Percentiles rank a stretch among this genome's conserved stretches.
Evolutionary conservation across 2,329 filamentous ascomycete species (phyloP).

Genomic region (Grosmannia clavigera): DNA sequence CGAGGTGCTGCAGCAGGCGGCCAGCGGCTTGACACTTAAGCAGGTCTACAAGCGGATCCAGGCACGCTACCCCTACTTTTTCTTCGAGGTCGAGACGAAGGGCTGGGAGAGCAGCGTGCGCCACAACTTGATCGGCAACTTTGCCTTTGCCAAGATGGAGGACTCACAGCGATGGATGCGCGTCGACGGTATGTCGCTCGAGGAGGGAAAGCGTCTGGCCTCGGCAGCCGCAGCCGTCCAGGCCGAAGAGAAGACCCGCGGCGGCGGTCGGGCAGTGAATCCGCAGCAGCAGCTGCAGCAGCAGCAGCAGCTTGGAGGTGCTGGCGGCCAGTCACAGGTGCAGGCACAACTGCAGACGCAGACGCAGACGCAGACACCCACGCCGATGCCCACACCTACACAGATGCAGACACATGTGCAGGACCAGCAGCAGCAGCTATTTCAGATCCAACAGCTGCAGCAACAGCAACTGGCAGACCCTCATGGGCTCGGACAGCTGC

Average conservation of each 20-base stretch:
- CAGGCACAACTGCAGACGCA: background rate
- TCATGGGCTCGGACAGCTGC: background rate
- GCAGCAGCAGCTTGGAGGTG: background rate
- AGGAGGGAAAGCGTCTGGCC: constrained; percentile 47
- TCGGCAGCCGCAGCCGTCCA: constrained; percentile 24
- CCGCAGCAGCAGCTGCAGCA: background rate
- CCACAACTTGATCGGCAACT: constrained; percentile 50
- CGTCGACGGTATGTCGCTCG: constrained; percentile 42
- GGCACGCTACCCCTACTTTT: constrained; percentile 45
- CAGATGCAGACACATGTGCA: constrained; percentile 4
- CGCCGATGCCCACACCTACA: constrained; percentile 10
- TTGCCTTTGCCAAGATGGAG: constrained; percentile 47
- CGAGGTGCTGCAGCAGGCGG: constrained; percentile 42
- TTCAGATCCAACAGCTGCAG: background rate
- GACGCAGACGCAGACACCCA: background rate
- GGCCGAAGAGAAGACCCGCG: background rate
- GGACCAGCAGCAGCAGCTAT: background rate
- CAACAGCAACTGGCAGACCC: background rate
- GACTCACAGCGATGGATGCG: constrained; percentile 44
- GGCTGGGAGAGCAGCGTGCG: constrained; percentile 57
- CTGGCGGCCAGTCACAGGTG: background rate
- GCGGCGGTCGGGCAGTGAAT: background rate
- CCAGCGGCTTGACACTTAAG: constrained; percentile 43
- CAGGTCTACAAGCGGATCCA: constrained; percentile 53
- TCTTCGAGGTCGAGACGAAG: constrained; percentile 47